Conservation (phyloP, 495 filamentous ascomycete genomes). For the Aspergillus leporis region DNA sequence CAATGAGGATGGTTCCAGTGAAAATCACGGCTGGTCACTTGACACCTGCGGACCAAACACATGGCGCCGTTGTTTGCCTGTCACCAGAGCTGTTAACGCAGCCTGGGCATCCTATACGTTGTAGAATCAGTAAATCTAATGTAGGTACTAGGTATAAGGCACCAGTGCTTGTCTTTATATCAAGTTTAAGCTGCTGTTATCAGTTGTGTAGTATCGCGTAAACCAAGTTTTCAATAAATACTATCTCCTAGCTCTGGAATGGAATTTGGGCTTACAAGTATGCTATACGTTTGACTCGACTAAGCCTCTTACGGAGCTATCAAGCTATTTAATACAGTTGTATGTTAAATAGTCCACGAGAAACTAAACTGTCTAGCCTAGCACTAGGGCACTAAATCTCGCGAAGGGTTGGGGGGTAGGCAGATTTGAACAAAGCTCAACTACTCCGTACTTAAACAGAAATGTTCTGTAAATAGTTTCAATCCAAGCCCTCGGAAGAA, state of each 20-base stretch:
- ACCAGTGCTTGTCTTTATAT: neutral
- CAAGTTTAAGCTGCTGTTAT: neutral
- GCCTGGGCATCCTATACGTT: neutral
- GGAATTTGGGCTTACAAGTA: too few relatives aligned
- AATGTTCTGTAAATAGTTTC: neutral
- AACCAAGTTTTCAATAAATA: too few relatives aligned
- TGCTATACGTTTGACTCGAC: too few relatives aligned
- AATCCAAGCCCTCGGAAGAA: constrained; percentile 20
- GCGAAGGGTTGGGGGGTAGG: neutral
- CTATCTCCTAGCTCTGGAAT: too few relatives aligned
- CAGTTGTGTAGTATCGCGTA: too few relatives aligned
- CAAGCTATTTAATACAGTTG: too few relatives aligned
- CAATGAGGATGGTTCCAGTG: constrained; percentile 24
- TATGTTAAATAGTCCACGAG: too few relatives aligned
- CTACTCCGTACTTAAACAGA: neutral
- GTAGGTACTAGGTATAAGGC: neutral
- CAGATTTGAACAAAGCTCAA: neutral
- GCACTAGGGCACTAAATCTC: neutral
- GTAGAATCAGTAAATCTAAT: neutral
- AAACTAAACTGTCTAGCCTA: too few relatives aligned
- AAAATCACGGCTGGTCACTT: constrained; percentile 36
- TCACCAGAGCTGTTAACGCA: constrained; percentile 9
- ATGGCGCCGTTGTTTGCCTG: constrained; percentile 19
- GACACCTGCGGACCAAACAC: constrained; percentile 24
- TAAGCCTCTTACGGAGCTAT: too few relatives aligned